Evolutionary conservation across 208 protist species (phyloP), one percentile per base, ranked within the genome.

Genomic region (Jaenimonas drosophilae): DNA sequence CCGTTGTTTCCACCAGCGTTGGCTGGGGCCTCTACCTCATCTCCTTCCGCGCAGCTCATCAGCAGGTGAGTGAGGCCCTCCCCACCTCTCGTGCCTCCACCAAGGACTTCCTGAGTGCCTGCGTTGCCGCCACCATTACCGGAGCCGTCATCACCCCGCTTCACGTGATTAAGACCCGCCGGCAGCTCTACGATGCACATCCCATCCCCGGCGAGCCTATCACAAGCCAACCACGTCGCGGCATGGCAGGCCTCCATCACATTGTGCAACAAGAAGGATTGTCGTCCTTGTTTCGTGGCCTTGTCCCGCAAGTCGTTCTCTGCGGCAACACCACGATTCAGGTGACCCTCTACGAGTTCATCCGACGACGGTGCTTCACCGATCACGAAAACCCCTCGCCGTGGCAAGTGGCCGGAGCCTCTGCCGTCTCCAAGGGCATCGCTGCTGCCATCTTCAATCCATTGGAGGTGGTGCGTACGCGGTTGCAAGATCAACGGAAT

Each of bases 21-120:
- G 83, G 70, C 25, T 91, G 83, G 79, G 78, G 83, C 2, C 26
- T 82, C 26, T 91, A 91, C 56, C 52, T 91, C 26, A 33, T 76
- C 20, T 64, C 62, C n/a, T 91, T 91, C 46, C 70, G 76, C 54
- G 40, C 65, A 3, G 69, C 70, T 7, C 75, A 82, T 33, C 57
- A 68, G 46, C 49, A 51, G 17, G 26, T 88, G 36, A 59, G 61
- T 19, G 53, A 29, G 24, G 19, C 73, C 16, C 16, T 71, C 14
- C 58, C 58, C 3, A 40, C 21, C n/a, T 41, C 17, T 36, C 47
- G 36, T 16, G 34, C 31, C 6, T 59, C 54, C 7, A 54, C 29
- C 1, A 33, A 55, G 30, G 76, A 84, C 26, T 88, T 91, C 52
- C 9, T 75, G 9, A 76, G 68, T 45, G 83, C 77, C 14, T 84